Evolutionary conservation across 2,329 filamentous ascomycete species (phyloP).

Genomic region (Byssochlamys sp.): DNA sequence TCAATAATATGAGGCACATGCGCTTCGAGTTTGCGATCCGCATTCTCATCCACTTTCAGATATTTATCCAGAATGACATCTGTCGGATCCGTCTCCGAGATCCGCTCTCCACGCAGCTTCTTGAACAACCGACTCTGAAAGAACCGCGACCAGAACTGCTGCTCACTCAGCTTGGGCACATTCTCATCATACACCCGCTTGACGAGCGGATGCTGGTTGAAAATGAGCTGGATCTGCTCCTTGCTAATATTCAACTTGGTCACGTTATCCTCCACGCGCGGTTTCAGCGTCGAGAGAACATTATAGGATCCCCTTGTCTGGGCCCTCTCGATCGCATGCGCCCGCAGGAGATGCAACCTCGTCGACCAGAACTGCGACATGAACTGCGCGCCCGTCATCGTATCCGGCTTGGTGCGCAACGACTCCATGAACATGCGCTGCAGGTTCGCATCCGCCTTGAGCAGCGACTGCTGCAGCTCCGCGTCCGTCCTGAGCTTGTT

Average conservation of each 20-base stretch:
- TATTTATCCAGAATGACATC: conserved; percentile 82
- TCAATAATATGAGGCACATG: conserved; percentile 84
- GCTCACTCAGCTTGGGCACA: conserved; percentile 68
- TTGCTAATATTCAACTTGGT: conserved; percentile 75
- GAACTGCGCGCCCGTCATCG: conserved; percentile 70
- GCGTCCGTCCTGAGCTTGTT: conserved; percentile 65
- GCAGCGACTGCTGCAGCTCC: conserved; percentile 74
- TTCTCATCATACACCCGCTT: conserved; percentile 87
- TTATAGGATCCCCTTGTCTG: conserved; percentile 89
- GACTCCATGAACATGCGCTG: conserved; percentile 82
- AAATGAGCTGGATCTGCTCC: conserved; percentile 87
- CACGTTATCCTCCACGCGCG: conserved; percentile 62
- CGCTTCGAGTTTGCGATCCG: conserved; percentile 40
- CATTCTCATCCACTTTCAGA: conserved; percentile 59
- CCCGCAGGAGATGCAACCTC: conserved; percentile 71
- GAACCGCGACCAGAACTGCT: conserved; percentile 86
- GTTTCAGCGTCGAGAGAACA: conserved; percentile 80
- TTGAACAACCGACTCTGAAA: conserved; percentile 86
- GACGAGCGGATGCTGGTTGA: conserved; percentile 84
- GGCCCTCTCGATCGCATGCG: conserved; percentile 77
- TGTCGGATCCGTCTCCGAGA: conserved; percentile 64
- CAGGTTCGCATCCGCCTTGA: conserved; percentile 67
- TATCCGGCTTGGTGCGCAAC: conserved; percentile 69
- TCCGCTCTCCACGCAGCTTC: conserved; percentile 79
- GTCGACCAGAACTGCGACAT: conserved; percentile 92